Conservation (phyloP, 805 yeast species). For the Saccharomycopsis oosterbeekiorum region DNA sequence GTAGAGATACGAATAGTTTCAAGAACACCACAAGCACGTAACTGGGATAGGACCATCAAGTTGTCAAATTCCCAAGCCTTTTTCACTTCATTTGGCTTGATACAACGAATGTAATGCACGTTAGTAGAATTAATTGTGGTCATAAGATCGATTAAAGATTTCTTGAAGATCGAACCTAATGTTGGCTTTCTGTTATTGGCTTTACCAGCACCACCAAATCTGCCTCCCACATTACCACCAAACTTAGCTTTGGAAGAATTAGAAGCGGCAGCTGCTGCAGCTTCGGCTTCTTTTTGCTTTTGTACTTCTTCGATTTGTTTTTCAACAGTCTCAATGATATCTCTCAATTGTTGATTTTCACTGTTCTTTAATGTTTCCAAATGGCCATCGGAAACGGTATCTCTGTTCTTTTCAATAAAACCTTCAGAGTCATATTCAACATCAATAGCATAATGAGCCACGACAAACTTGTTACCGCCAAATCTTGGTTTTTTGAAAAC, state of each 20-base stretch:
- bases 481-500: constrained; percentile 90
- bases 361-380: constrained; percentile 71
- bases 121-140: constrained; percentile 85
- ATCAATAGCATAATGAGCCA: constrained; percentile 89
- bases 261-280: constrained; percentile 19
- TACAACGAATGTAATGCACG: constrained; percentile 94
- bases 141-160: constrained; percentile 88
- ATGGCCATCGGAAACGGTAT: constrained; percentile 94
- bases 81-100: constrained; percentile 90
- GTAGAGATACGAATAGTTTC: constrained; percentile 95
- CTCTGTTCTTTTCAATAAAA: constrained; percentile 93
- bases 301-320: constrained; percentile 42
- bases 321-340: constrained; percentile 57
- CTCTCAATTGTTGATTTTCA: constrained; percentile 52
- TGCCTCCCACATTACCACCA: constrained; percentile 8
- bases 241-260: constrained; percentile 26
- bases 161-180: constrained; percentile 87
- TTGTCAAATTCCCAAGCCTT: constrained; percentile 95
- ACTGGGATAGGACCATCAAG: constrained; percentile 87
- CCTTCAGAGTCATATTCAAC: constrained; percentile 90
- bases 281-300: constrained; percentile 25
- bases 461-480: constrained; percentile 84
- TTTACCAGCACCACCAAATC: constrained; percentile 28
- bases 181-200: constrained; percentile 74
- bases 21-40: constrained; percentile 96